phyloP scores from a whole-genome alignment of 1,284 basidiomycete species.

The Trametes pubescens region DNA sequence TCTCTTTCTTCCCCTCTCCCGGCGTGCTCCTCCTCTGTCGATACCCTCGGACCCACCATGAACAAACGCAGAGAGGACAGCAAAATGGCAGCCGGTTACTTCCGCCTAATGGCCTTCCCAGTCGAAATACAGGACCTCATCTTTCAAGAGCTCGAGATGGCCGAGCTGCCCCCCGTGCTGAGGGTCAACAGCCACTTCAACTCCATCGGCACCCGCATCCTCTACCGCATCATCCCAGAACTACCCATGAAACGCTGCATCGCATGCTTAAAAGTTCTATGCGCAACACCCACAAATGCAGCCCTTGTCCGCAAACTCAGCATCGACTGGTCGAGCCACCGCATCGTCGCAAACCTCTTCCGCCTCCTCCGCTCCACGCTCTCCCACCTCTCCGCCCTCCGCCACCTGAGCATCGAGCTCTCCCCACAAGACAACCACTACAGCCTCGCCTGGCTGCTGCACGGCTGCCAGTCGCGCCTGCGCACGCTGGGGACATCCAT shows the following conservation, averaged over 20 bases:
- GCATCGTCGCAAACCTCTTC: slow-evolving; percentile 53
- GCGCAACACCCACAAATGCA: slow-evolving; percentile 44
- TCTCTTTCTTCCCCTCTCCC: not conserved
- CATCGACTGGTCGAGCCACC: slow-evolving; percentile 49
- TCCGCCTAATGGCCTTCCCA: slow-evolving; percentile 46
- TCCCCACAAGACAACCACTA: slow-evolving; percentile 45
- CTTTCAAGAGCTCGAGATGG: slow-evolving; percentile 44
- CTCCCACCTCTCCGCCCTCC: slow-evolving; percentile 48
- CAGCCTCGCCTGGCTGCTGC: slow-evolving; percentile 56
- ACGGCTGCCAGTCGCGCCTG: slow-evolving; percentile 50
- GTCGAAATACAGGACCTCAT: slow-evolving; percentile 59
- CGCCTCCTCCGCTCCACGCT: slow-evolving; percentile 55
- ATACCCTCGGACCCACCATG: not conserved
- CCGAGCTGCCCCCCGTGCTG: slow-evolving; percentile 40
- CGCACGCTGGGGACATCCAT: slow-evolving; percentile 59
- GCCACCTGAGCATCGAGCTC: slow-evolving; percentile 58
- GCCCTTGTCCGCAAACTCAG: slow-evolving; percentile 53
- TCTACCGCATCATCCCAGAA: slow-evolving; percentile 57
- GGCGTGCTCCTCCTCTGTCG: not conserved
- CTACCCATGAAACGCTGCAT: slow-evolving; percentile 44
- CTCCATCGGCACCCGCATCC: slow-evolving; percentile 48
- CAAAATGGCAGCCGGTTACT: slow-evolving; percentile 14
- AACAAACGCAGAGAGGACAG: not conserved
- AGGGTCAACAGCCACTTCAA: slow-evolving; percentile 49
- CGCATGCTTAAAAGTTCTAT: slow-evolving; percentile 51